Evolutionary conservation across 768 basidiomycete genomes (phyloP), one percentile per base, ranked within the genome.

Genomic region (Rickenella mellea): DNA sequence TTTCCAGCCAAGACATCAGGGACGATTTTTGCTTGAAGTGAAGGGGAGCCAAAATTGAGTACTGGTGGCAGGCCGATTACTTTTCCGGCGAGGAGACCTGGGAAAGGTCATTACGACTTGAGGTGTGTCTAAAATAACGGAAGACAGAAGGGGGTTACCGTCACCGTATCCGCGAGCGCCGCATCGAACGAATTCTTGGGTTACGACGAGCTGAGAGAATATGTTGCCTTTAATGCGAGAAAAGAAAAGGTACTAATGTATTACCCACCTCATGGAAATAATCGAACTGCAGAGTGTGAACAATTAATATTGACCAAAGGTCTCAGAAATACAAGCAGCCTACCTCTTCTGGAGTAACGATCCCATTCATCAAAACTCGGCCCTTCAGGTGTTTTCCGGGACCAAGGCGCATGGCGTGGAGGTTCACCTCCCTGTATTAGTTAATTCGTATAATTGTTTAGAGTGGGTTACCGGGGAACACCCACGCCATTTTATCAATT

Each of bases 381-480:
- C 93, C 93, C 57, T 86, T 71, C 31, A 93, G 63, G 52, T 92
- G 90, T 53, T 83, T 86, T 27, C 86, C 88, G 0, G 93, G 93
- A 12, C 94, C 94, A 64, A 93, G 70, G 17, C 87, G 72, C 89
- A 96, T 94, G 11, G 88, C 86, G 56, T 89, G 85, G 15, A 97
- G 42, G 53, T 90, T 80, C 24, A 74, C 40, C 39, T 78, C 78
- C 12, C 88, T 90, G 51, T 9, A 4, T 7, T 2, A 36, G 11
- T 36, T 19, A 17, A 27, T 19, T 17, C 30, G 20, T 45, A 15
- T 17, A 33, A 46, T 20, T 35, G 22, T n/a, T 27, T 28, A 9
- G 12, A 17, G 30, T 7, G 10, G 10, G 28, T 6, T 27, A 31
- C 27, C 12, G 14, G 6, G n/a, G 25, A 9, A 15, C 51, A 31